A percentile compares a stretch with the other conserved stretches of the same genome.
These are phyloP conservation scores for Cardamine occulta DNA, from an alignment of 345 rosid species.

Conservation along the genomic window DNA sequence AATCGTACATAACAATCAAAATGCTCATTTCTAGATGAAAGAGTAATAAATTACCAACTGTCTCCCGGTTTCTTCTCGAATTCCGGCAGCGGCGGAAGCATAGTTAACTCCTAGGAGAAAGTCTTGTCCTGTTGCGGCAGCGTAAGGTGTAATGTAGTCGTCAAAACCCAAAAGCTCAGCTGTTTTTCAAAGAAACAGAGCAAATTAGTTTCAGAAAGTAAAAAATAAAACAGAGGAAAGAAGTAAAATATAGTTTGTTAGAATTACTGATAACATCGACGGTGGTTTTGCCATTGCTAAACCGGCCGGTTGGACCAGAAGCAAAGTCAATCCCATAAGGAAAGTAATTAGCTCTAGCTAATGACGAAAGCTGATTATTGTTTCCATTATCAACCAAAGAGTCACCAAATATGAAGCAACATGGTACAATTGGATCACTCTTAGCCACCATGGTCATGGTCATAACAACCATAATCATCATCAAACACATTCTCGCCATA, in stretches of 20 bases:
- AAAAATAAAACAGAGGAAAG: background rate
- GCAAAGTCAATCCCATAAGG: constrained; percentile 90
- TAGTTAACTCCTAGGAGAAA: constrained; percentile 73
- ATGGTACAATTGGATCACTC: constrained; percentile 69
- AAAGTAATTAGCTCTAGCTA: constrained; percentile 78
- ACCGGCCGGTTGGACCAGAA: constrained; percentile 79
- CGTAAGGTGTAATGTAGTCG: constrained; percentile 58
- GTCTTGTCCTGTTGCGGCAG: constrained; percentile 57
- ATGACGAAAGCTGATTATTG: constrained; percentile 65
- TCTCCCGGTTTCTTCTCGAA: constrained; percentile 78
- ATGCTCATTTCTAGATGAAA: background rate
- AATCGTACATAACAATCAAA: background rate
- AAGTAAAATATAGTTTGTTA: background rate
- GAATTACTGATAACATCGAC: constrained; percentile 71
- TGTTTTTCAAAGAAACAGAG: constrained; percentile 30
- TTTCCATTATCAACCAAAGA: constrained; percentile 92
- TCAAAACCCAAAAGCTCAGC: constrained; percentile 71
- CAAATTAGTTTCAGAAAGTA: background rate
- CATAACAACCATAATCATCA: constrained; percentile 36
- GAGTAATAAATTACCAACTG: constrained; percentile 54
- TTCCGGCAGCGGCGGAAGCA: constrained; percentile 93
- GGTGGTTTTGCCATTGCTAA: constrained; percentile 76
- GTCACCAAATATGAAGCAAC: constrained; percentile 88
- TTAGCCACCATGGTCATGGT: constrained; percentile 34
- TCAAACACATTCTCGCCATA: constrained; percentile 33